Evolutionary conservation across 495 filamentous ascomycete species (phyloP).

Genomic region (Neurospora sp.): DNA sequence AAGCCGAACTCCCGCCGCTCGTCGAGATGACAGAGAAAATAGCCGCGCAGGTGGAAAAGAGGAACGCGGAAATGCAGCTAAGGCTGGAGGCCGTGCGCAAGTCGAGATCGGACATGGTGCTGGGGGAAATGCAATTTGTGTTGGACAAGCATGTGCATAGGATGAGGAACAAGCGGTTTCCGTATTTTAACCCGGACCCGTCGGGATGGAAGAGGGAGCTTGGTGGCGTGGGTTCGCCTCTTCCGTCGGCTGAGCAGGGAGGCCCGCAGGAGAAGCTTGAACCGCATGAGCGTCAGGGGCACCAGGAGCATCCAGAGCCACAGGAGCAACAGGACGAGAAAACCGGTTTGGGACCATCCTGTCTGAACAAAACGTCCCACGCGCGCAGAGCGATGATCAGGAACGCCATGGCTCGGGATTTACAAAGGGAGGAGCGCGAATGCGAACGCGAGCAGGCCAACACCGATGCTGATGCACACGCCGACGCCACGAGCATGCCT

Average conservation of each 20-base stretch:
- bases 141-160: background rate
- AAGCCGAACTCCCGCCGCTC: background rate
- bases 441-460: background rate
- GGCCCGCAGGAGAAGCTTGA: background rate
- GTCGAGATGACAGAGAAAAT: background rate
- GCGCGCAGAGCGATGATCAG: background rate
- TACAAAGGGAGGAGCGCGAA: background rate
- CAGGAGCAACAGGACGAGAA: background rate
- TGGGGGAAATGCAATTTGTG: background rate
- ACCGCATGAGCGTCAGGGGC: background rate
- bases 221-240: background rate
- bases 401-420: background rate
- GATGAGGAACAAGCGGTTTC: background rate
- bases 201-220: background rate
- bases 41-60: background rate
- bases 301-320: background rate
- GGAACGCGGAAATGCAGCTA: background rate
- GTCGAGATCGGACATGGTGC: background rate
- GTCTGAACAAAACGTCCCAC: background rate
- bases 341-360: background rate
- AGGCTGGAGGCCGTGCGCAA: background rate
- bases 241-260: background rate
- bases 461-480: background rate
- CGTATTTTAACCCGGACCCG: background rate
- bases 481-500: background rate